Evolutionary conservation across 306 rosid species (phyloP).

Genomic region (Vigna mungo): DNA sequence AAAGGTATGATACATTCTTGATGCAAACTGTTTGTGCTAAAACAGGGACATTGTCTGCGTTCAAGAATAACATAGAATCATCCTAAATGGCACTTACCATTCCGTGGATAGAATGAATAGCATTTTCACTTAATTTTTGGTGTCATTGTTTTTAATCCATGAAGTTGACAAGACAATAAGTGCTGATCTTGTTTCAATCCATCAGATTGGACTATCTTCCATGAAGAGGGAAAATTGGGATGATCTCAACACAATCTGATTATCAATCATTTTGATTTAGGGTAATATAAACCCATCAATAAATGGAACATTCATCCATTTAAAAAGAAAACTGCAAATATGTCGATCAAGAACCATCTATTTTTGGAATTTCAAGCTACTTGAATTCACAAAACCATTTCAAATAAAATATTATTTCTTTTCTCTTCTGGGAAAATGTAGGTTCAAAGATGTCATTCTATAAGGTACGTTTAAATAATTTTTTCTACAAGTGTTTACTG

Average conservation of each 20-base stretch:
- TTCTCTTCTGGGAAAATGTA: too few relatives aligned
- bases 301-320: neutral
- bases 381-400: neutral
- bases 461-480: too few relatives aligned
- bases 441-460: too few relatives aligned
- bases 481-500: too few relatives aligned
- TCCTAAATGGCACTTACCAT: neutral
- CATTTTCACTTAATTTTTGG: slow-evolving; percentile 18
- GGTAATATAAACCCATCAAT: neutral
- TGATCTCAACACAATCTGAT: neutral
- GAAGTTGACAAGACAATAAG: slow-evolving; percentile 26
- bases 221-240: neutral
- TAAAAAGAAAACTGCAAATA: neutral
- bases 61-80: neutral
- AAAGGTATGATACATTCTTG: neutral
- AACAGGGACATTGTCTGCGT: slow-evolving; percentile 1
- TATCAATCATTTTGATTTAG: neutral
- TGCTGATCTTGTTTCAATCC: neutral
- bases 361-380: neutral
- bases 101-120: neutral
- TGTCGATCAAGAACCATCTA: neutral
- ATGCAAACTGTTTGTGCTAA: slow-evolving; percentile 9
- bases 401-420: too few relatives aligned
- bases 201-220: slow-evolving; percentile 4
- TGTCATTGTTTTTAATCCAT: slow-evolving; percentile 1